These are phyloP conservation scores for Kodamaea sagamina DNA, from an alignment of 805 yeast species.

Conservation along the genomic window DNA sequence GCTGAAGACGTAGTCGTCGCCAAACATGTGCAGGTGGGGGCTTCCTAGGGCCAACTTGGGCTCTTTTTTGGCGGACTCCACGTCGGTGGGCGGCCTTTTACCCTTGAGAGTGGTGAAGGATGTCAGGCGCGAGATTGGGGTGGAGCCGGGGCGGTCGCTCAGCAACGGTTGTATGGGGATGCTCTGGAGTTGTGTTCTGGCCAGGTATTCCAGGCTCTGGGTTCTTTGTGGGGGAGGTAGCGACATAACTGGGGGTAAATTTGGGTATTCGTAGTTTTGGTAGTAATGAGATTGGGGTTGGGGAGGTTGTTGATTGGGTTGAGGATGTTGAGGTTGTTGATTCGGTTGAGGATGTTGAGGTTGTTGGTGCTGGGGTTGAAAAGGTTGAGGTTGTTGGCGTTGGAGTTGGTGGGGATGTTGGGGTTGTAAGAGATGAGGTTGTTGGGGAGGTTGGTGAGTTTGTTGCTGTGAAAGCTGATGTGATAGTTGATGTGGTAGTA, in stretches of 20 bases:
- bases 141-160: background rate
- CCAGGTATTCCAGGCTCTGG: background rate
- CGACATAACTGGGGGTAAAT: too few relatives aligned
- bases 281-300: background rate
- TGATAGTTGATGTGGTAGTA: background rate
- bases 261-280: too few relatives aligned
- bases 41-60: slow-evolving; percentile 3
- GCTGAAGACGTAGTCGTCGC: slow-evolving; percentile 1
- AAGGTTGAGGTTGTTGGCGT: background rate
- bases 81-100: background rate
- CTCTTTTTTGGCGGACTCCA: background rate
- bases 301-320: background rate
- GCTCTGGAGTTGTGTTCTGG: background rate
- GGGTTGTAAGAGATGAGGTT: background rate
- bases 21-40: background rate
- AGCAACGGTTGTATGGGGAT: background rate
- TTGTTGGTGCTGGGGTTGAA: background rate
- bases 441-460: background rate
- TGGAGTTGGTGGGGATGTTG: background rate
- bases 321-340: background rate
- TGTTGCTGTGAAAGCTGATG: background rate
- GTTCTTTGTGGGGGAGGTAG: background rate
- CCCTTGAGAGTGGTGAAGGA: background rate
- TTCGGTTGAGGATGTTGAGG: background rate
- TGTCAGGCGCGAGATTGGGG: background rate